Evolutionary conservation across 108 stramenopile genomes (phyloP).

Genomic region (Aurantiochytrium sp.): DNA sequence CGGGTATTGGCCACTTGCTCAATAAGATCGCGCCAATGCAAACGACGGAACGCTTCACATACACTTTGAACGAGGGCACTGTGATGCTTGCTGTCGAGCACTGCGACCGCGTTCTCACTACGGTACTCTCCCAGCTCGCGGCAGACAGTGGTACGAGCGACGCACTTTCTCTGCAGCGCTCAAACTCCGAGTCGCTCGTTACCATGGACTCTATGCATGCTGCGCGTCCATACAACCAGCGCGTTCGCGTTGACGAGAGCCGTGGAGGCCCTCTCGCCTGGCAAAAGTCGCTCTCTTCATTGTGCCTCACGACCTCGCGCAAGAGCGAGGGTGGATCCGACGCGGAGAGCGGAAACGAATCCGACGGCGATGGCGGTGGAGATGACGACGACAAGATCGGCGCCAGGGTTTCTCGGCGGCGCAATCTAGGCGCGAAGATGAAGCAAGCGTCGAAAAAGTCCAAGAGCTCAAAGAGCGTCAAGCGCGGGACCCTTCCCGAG

Average conservation of each 20-base stretch:
- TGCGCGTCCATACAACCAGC: conserved; percentile 58
- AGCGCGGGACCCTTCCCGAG: neutral
- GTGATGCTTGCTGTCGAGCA: conserved; percentile 17
- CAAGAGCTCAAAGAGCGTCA: no score
- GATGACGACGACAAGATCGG: no score
- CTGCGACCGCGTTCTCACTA: neutral
- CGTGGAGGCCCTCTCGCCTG: neutral
- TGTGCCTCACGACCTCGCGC: neutral
- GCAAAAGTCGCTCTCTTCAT: neutral
- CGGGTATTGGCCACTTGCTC: conserved; percentile 64
- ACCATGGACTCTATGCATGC: conserved; percentile 2
- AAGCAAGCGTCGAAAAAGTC: no score
- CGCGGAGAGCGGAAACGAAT: no score
- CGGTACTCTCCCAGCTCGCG: neutral
- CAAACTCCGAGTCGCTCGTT: conserved; percentile 24
- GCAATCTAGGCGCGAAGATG: no score
- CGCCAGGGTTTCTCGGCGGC: no score
- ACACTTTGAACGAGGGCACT: conserved; percentile 33
- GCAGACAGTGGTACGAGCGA: neutral
- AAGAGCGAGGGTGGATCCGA: neutral
- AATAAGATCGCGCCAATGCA: conserved; percentile 60
- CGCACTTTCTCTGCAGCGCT: conserved; percentile 21
- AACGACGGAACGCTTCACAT: conserved; percentile 26
- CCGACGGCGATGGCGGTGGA: no score
- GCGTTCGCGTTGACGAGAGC: conserved; percentile 29